These are phyloP conservation scores for Gonapodya sp. DNA, from an alignment of 192 early-diverging fungal genomes.

Conservation along the genomic window DNA sequence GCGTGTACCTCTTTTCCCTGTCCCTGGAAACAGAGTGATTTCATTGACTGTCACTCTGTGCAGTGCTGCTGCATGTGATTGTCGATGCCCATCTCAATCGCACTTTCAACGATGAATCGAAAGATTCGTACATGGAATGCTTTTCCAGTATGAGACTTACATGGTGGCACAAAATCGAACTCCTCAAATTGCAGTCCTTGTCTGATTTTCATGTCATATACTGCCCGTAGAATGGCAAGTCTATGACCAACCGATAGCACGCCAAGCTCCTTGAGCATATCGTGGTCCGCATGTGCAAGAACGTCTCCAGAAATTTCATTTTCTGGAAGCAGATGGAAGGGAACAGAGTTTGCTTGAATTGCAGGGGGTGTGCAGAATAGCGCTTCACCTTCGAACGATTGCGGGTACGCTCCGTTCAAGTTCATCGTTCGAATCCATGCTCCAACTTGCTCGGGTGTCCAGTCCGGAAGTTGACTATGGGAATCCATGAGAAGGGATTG, in stretches of 20 bases:
- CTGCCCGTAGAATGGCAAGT: constrained; percentile 77
- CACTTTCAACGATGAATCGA: too few relatives aligned
- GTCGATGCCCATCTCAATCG: too few relatives aligned
- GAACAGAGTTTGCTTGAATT: background rate
- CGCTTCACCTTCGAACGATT: background rate
- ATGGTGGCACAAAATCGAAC: constrained; percentile 72
- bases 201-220: constrained; percentile 73
- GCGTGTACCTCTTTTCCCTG: too few relatives aligned
- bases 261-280: constrained; percentile 77
- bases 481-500: background rate
- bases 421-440: background rate
- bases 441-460: background rate
- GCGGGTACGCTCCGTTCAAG: background rate
- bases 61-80: too few relatives aligned
- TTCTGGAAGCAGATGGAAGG: constrained; percentile 48
- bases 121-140: background rate
- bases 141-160: background rate
- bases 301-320: constrained; percentile 84
- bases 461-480: background rate
- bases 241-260: constrained; percentile 79
- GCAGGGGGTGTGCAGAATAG: background rate
- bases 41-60: too few relatives aligned
- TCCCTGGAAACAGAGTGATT: too few relatives aligned
- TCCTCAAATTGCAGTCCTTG: constrained; percentile 69
- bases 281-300: constrained; percentile 80